Base-by-base conservation (phyloP, 1,284 basidiomycete genomes). In the Stereum hirsutum region DNA sequence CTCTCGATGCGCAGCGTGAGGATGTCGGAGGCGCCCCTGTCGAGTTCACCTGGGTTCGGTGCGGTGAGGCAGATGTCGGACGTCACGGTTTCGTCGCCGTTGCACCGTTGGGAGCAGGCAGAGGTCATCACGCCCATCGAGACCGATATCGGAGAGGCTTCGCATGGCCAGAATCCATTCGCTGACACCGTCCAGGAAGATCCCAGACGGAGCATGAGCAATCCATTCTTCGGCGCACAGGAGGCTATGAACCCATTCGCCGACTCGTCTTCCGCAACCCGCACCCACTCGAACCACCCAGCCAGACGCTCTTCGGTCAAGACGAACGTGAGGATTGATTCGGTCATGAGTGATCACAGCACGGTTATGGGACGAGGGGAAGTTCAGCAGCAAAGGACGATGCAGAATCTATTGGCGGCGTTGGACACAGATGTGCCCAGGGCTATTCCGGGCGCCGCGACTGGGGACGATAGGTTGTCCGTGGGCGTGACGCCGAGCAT, bases 71-170 rank as follows among this genome's bases (percentile, higher is more conserved):
- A 70, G 47, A 83, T 81, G 4, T 81, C 81, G 35, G 62, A 64
- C 8, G 69, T 75, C 8, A 74, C 63, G 12, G n/a, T n/a, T n/a
- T 52, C 59, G 2, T 70, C 71, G 2, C 60, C 63, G 12, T 54
- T 65, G 5, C 81, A 85, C 60, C 68, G 56, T 31, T 85, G 82
- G 82, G 75, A 85, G 57, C 79, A 78, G 5, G 82, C 82, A 0
- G 79, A 83, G 52, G 77, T 85, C 8, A 50, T 82, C 42, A 64
- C 75, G 39, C 66, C 66, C 41, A 66, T 69, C 31, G 57, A 55
- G 15, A 58, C 55, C 21, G 45, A 59, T 8, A 21, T 50, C 53
- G 43, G 43, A 52, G 14, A 5, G 12, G 3, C 39, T 25, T 6
- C 43, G 57, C 3, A 44, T 7, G 19, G 39, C 26, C 48, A 41